Evolutionary conservation across 2,329 filamentous ascomycete genomes (phyloP).

Genomic region (Fusarium pseudonygamai): DNA sequence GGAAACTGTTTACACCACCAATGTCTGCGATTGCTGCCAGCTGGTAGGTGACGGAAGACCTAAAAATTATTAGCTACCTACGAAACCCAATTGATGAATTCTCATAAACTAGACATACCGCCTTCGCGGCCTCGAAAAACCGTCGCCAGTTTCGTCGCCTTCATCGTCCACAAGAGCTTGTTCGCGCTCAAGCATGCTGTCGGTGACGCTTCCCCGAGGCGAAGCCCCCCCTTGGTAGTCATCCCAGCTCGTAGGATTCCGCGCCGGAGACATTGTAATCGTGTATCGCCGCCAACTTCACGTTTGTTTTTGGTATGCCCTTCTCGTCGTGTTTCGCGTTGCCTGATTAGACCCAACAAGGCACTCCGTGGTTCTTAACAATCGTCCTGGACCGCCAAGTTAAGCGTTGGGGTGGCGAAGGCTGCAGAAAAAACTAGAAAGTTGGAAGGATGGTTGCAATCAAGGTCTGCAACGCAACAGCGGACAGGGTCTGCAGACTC

Average conservation of each 20-base stretch:
- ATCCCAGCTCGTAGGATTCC: conserved; percentile 57
- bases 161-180: conserved; percentile 57
- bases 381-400: conserved; percentile 9
- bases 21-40: conserved; percentile 72
- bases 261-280: conserved; percentile 43
- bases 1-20: conserved; percentile 92
- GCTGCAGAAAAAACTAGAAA: conserved; percentile 24
- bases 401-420: conserved; percentile 26
- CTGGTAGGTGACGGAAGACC: conserved; percentile 67
- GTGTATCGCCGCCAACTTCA: conserved; percentile 15
- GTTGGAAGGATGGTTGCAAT: conserved; percentile 24
- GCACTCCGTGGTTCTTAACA: background rate
- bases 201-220: conserved; percentile 54
- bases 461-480: conserved; percentile 19
- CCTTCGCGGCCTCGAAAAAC: conserved; percentile 45
- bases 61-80: conserved; percentile 40
- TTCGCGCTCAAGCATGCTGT: conserved; percentile 55
- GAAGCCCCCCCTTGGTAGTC: conserved; percentile 57
- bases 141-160: conserved; percentile 46
- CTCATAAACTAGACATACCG: conserved; percentile 33
- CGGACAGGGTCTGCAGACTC: conserved; percentile 21
- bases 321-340: conserved; percentile 1
- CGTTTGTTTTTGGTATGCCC: background rate
- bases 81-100: background rate
- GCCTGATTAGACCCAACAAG: background rate